Conservation (phyloP, 1,284 basidiomycete species). For the Agroathelia rolfsii region DNA sequence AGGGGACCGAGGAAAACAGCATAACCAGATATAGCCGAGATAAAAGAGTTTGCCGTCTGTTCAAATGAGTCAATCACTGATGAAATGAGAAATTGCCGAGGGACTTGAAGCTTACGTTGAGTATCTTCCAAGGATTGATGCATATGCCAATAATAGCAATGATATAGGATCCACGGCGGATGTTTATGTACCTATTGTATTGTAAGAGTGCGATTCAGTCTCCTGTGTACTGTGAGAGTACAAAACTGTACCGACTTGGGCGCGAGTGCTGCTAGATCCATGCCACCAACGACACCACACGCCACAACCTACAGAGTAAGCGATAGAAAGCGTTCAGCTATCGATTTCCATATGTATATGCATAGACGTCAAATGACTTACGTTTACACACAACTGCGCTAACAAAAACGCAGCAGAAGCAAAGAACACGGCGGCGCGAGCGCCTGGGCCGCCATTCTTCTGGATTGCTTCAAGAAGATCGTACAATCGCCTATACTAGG, state of each 20-base stretch:
- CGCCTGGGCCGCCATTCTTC: slow-evolving; percentile 16
- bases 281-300: slow-evolving; percentile 21
- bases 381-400: slow-evolving; percentile 20
- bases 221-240: background rate
- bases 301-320: slow-evolving; percentile 16
- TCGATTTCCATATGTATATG: no score
- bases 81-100: background rate
- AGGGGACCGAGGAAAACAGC: slow-evolving; percentile 21
- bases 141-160: slow-evolving; percentile 20
- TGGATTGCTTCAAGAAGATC: slow-evolving; percentile 22
- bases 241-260: slow-evolving; percentile 9
- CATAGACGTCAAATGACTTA: no score
- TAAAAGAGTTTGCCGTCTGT: slow-evolving; percentile 23
- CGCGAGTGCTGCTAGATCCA: slow-evolving; percentile 20
- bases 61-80: background rate
- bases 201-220: no score
- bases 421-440: slow-evolving; percentile 22
- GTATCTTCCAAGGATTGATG: slow-evolving; percentile 23
- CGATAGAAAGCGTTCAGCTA: background rate
- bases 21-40: slow-evolving; percentile 21
- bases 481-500: slow-evolving; percentile 18
- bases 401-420: slow-evolving; percentile 22
- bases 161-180: slow-evolving; percentile 20
- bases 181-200: slow-evolving; percentile 16
- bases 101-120: slow-evolving; percentile 15